Conservation (phyloP, 441 rosid genomes). For the Erysimum pusillum region DNA sequence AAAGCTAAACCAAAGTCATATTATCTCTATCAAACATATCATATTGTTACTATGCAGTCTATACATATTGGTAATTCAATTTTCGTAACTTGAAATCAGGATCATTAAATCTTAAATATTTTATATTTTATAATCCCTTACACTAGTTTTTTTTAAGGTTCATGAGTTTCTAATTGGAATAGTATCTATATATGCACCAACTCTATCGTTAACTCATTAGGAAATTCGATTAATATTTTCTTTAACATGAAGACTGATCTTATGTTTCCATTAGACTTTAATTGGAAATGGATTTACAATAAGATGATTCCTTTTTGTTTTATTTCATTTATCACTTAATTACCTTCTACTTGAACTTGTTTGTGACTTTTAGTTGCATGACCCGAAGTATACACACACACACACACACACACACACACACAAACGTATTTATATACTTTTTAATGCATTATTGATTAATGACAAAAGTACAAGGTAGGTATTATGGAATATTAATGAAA, state of each 20-base stretch:
- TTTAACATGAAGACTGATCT: no score
- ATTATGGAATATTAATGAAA: background rate
- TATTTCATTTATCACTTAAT: background rate
- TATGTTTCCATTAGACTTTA: no score
- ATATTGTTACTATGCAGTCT: background rate
- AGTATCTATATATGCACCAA: no score
- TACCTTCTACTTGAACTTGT: background rate
- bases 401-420: background rate
- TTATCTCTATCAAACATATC: background rate
- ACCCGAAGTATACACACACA: no score
- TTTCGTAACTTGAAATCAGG: background rate
- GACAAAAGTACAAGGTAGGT: conserved; percentile 23
- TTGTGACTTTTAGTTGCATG: background rate
- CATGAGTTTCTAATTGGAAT: background rate
- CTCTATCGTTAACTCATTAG: no score
- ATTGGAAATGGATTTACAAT: no score
- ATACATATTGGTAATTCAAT: background rate
- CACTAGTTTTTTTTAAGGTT: background rate
- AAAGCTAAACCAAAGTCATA: background rate
- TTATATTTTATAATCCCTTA: no score
- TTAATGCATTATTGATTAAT: background rate
- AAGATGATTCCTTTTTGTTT: background rate
- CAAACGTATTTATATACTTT: background rate
- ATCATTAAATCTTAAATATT: background rate
- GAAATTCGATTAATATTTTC: no score